These are phyloP conservation scores for Chaetomium strumarium DNA, from an alignment of 2,329 filamentous ascomycete species.

Conservation along the genomic window DNA sequence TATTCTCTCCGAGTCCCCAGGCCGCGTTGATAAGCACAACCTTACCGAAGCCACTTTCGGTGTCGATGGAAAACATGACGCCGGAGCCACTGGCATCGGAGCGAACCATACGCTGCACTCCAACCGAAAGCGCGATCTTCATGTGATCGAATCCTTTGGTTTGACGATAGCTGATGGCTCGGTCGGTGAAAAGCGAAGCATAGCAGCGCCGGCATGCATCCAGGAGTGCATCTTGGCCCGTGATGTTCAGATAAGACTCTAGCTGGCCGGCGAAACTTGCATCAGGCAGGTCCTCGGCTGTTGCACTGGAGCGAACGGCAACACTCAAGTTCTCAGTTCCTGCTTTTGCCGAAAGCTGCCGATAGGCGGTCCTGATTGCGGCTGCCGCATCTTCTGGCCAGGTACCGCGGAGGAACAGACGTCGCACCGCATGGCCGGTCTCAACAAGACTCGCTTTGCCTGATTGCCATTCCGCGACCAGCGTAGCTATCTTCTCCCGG, in stretches of 20 bases:
- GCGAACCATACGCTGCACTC: slow-evolving; percentile 30
- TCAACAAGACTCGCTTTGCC: slow-evolving; percentile 28
- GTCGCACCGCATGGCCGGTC: slow-evolving; percentile 28
- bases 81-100: slow-evolving; percentile 32
- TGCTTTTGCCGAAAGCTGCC: slow-evolving; percentile 23
- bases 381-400: slow-evolving; percentile 28
- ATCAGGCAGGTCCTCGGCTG: slow-evolving; percentile 35
- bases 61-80: slow-evolving; percentile 38
- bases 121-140: slow-evolving; percentile 27
- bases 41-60: slow-evolving; percentile 35
- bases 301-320: slow-evolving; percentile 35
- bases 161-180: slow-evolving; percentile 33
- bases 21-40: slow-evolving; percentile 33
- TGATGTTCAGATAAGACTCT: slow-evolving; percentile 34
- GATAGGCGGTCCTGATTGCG: slow-evolving; percentile 29
- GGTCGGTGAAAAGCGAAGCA: slow-evolving; percentile 35
- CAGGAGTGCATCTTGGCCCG: slow-evolving; percentile 28
- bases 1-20: slow-evolving; percentile 36
- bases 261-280: slow-evolving; percentile 36
- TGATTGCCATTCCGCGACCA: slow-evolving; percentile 29
- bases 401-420: slow-evolving; percentile 28
- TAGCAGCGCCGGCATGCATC: slow-evolving; percentile 34
- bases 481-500: slow-evolving; percentile 26
- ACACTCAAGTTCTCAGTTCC: slow-evolving; percentile 27
- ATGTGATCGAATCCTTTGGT: slow-evolving; percentile 27